Base-by-base conservation (phyloP, 257 asterid species). In the Solanum piurae region DNA sequence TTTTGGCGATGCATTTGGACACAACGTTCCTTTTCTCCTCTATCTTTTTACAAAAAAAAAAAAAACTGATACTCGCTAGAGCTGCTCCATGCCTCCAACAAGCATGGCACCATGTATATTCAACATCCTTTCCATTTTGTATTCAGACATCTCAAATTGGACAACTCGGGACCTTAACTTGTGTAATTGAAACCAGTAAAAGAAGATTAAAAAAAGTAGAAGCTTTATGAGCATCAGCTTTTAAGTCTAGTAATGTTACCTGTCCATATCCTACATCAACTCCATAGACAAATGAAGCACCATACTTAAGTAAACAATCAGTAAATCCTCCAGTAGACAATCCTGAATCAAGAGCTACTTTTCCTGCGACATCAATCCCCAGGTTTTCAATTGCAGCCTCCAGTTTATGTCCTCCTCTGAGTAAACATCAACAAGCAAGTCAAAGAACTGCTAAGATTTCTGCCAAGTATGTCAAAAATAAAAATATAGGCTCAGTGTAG, bases 191-290 rank as follows among this genome's bases (percentile, higher is more conserved):
- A 36, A 62, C 72, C 64, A 79, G 62, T 79, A 9, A 73, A 58
- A 16, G 62, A 82, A 21, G 23, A 16, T 36, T 20, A 31, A 80
- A 34, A 12, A 71, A 82, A 38, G n/a, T 62, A 89, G 25, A 18
- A 7, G 73, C 72, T 25, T 62, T 79, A 21, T 44, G 72, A 42
- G 31, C 49, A 29, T 18, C 42, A 46, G 29, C 29, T 80, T 80
- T 80, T 80, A 49, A 29, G n/a, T 49, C 29, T 29, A 38, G 18
- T 80, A 66, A 80, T 29, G 42, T 80, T 86, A 95, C 99, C 99
- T 95, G 98, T 88, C 99, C 99, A 90, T 96, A 97, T 86, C 99
- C 99, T 66, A 97, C 99, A 90, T 97, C 99, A 87, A 97, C 99
- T 79, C 99, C 99, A 91, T 96, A 96, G 88, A 97, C 98, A 91